A percentile compares a stretch with the other conserved stretches of the same genome.
These are phyloP conservation scores for Galeopsis tetrahit DNA, from an alignment of 257 asterid species.

Conservation along the genomic window DNA sequence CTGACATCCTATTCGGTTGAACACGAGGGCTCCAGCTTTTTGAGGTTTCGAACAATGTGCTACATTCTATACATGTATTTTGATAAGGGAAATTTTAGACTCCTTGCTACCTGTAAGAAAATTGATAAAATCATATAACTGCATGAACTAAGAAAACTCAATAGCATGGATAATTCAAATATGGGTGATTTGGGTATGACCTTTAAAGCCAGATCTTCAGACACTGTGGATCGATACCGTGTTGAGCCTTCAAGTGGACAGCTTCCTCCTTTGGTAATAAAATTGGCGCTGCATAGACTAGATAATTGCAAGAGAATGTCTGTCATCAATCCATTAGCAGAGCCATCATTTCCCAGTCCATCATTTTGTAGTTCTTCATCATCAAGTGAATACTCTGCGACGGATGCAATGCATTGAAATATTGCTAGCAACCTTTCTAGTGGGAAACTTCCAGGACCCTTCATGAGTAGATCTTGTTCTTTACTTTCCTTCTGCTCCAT, in stretches of 20 bases:
- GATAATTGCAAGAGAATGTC: conserved; percentile 90
- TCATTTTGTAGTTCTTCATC: conserved; percentile 56
- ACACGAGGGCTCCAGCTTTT: conserved; percentile 21
- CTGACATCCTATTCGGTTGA: conserved; percentile 4
- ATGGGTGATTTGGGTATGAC: conserved; percentile 43
- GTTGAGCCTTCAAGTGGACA: conserved; percentile 93
- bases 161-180: conserved; percentile 13
- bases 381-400: conserved; percentile 59
- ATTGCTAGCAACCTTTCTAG: conserved; percentile 90
- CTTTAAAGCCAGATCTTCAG: conserved; percentile 87
- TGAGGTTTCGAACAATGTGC: conserved; percentile 21
- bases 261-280: conserved; percentile 83
- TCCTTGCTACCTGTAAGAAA: conserved; percentile 78
- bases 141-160: conserved; percentile 8
- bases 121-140: conserved; percentile 35
- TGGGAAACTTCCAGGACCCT: conserved; percentile 97
- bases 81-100: conserved; percentile 84
- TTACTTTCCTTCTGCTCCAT: conserved; percentile 73
- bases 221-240: conserved; percentile 76
- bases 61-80: conserved; percentile 79
- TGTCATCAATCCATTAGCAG: conserved; percentile 56
- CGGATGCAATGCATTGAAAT: conserved; percentile 83
- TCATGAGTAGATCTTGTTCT: conserved; percentile 82
- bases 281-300: conserved; percentile 90
- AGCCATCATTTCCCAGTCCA: conserved; percentile 46